These are phyloP conservation scores for Candida palmyrensis DNA, from an alignment of 805 yeast species.

Conservation along the genomic window DNA sequence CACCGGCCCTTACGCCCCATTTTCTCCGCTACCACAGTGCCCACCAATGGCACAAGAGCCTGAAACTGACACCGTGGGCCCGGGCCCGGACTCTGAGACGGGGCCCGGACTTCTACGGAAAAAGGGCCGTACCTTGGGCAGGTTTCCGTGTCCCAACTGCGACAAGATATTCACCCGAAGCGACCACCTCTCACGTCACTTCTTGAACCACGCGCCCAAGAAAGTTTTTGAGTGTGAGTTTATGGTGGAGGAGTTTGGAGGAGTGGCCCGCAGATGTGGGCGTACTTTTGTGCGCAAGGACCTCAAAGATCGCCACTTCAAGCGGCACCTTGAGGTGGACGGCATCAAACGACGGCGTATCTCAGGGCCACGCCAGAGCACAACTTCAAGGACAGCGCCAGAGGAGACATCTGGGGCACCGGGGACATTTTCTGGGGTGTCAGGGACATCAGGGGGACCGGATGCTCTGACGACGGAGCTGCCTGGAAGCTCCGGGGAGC, in stretches of 20 bases:
- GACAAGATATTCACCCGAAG: constrained; percentile 53
- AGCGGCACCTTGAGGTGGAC: constrained; percentile 19
- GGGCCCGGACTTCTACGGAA: constrained; percentile 3
- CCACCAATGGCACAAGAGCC: not conserved
- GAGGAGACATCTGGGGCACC: too few relatives aligned
- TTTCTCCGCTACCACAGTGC: not conserved
- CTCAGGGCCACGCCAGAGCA: too few relatives aligned
- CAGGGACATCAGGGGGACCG: too few relatives aligned
- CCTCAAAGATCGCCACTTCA: constrained; percentile 38
- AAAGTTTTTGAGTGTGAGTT: constrained; percentile 55
- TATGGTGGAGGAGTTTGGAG: constrained; percentile 34
- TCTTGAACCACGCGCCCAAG: constrained; percentile 50
- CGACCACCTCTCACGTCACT: constrained; percentile 62
- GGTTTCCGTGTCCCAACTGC: constrained; percentile 39
- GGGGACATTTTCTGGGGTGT: too few relatives aligned
- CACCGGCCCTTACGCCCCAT: not conserved
- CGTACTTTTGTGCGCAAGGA: constrained; percentile 64
- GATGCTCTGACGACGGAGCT: too few relatives aligned
- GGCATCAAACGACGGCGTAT: constrained; percentile 3
- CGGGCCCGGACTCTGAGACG: not conserved
- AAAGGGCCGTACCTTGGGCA: constrained; percentile 25
- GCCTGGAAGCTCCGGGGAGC: too few relatives aligned
- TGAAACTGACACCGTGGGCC: not conserved
- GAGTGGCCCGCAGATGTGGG: constrained; percentile 41
- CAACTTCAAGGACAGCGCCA: too few relatives aligned